Evolutionary conservation across 192 early-diverging fungal genomes (phyloP), one percentile per base, ranked within the genome.

Genomic region (Powellomyces hirtus): DNA sequence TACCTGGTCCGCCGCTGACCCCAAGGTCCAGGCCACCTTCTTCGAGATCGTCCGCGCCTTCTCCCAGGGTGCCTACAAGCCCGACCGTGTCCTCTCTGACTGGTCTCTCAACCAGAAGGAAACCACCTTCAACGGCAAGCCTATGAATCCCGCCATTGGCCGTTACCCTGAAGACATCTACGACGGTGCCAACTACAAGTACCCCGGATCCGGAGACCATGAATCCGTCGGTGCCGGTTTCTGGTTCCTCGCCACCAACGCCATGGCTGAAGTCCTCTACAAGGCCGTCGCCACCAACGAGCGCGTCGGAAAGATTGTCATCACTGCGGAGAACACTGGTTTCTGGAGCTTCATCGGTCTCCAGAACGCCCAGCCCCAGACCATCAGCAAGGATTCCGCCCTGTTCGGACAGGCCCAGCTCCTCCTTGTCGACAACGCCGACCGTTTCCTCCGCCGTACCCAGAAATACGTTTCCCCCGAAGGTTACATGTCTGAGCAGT

Each of bases 221-320:
- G 3, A 56, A 4, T 31, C 53, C 2, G 33, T 30, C 14, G 53
- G 53, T 1, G 53, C 53, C 31, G 53, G 53, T 26, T 56, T 56
- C 53, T 56, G 53, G 53, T 56, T 56, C 53, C 53, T 56, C 29
- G 53, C 53, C 5, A 56, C 53, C 27, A 56, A 56, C 53, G 53
- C 53, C 27, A 56, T 56, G 53, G 53, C 53, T 27, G 53, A 56
- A 29, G 18, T 27, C 27, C 53, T 56, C 27, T 56, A 56, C 53
- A 56, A 33, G 53, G 53, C 53, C 16, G 53, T 33, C 5, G 53
- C 22, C 53, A 30, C 53, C 22, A 26, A 56, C 31, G 22, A 56
- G 27, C 22, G 27, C 27, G 5, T 30, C 3, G 53, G 53, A 5
- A 3, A 16, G 3, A 56, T 56, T 16, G 29, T 16, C 1, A 56